phyloP scores from a whole-genome alignment of 2,329 filamentous ascomycete genomes.

The Ophiognomonia clavigignenti-juglandacearum region DNA sequence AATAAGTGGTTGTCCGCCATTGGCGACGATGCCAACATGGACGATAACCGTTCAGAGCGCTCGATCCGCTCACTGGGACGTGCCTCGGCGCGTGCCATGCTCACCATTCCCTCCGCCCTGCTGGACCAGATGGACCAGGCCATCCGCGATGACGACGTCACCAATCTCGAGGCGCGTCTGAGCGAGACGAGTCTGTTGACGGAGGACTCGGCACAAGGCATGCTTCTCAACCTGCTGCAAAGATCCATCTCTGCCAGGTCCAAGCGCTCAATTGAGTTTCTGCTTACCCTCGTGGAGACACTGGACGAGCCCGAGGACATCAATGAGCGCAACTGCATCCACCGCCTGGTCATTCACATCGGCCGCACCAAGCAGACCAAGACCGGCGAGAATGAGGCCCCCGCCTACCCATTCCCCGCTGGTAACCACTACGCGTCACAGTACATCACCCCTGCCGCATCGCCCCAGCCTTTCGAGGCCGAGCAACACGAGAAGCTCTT shows the following conservation, averaged over 20 bases:
- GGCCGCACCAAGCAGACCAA: conserved; percentile 62
- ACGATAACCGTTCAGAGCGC: conserved; percentile 70
- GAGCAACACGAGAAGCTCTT: conserved; percentile 57
- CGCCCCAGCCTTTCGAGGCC: conserved; percentile 58
- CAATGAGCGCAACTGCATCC: conserved; percentile 88
- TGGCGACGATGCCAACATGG: conserved; percentile 68
- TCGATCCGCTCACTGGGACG: conserved; percentile 74
- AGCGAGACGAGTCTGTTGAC: conserved; percentile 51
- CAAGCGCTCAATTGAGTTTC: conserved; percentile 62
- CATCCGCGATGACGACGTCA: conserved; percentile 63
- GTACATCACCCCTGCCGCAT: conserved; percentile 75
- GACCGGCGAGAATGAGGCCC: conserved; percentile 42
- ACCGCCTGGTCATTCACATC: conserved; percentile 87
- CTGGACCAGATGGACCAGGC: conserved; percentile 70
- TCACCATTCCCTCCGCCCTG: conserved; percentile 64
- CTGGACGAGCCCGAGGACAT: conserved; percentile 88
- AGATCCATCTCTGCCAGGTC: conserved; percentile 68
- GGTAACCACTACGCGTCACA: conserved; percentile 56
- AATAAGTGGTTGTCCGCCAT: conserved; percentile 89
- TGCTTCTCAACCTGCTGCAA: conserved; percentile 79
- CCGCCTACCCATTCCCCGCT: conserved; percentile 44
- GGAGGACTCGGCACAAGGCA: conserved; percentile 52
- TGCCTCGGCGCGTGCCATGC: conserved; percentile 67
- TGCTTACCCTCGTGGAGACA: conserved; percentile 64
- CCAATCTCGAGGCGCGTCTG: conserved; percentile 51